Evolutionary conservation across 768 basidiomycete species (phyloP).

Genomic region (Dictyophora rubrovolvata): DNA sequence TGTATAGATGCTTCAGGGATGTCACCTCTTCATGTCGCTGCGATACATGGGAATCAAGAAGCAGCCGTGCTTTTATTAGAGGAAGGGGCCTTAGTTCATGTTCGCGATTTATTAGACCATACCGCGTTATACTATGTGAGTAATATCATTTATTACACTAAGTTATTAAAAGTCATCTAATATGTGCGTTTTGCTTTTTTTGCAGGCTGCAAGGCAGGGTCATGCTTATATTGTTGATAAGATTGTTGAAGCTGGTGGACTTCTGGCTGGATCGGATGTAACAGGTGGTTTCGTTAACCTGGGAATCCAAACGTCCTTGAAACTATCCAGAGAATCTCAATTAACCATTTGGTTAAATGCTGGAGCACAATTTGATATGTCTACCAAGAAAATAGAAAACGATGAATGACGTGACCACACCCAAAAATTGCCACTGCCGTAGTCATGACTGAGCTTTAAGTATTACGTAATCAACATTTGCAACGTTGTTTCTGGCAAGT

Average conservation of each 20-base stretch:
- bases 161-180: background rate
- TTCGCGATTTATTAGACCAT: constrained; percentile 70
- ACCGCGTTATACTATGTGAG: constrained; percentile 74
- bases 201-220: constrained; percentile 20
- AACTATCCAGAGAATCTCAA: background rate
- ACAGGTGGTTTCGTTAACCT: constrained; percentile 14
- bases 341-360: constrained; percentile 5
- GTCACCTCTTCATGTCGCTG: constrained; percentile 71
- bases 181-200: background rate
- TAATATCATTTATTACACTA: background rate
- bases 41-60: constrained; percentile 48
- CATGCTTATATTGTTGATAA: constrained; percentile 50
- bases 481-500: no score
- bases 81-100: constrained; percentile 73
- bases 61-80: constrained; percentile 43
- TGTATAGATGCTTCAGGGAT: constrained; percentile 63
- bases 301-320: constrained; percentile 1
- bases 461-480: no score
- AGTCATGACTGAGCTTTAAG: no score
- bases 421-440: no score
- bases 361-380: background rate
- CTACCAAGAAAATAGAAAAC: background rate
- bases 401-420: no score
- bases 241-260: constrained; percentile 65
- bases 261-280: constrained; percentile 56